phyloP scores from a whole-genome alignment of 2,329 filamentous ascomycete genomes.

The Neofusicoccum sp. region DNA sequence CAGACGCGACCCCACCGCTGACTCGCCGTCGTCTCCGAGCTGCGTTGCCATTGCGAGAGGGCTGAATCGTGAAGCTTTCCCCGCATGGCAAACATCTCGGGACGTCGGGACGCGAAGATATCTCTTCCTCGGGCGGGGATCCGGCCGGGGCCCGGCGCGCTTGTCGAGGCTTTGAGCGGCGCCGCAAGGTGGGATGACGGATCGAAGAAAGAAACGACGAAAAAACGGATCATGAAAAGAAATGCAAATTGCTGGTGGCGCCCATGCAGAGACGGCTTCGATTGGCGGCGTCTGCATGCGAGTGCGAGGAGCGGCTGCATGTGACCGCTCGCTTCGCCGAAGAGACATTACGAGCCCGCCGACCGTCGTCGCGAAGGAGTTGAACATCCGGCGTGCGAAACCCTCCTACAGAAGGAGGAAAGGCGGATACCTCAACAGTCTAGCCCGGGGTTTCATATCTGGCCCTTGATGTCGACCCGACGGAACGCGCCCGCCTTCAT shows the following conservation, averaged over 20 bases:
- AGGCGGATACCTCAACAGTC: background rate
- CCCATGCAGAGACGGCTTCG: background rate
- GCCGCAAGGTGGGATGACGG: background rate
- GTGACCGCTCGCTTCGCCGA: background rate
- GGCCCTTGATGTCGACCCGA: slow-evolving; percentile 94
- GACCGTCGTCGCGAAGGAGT: background rate
- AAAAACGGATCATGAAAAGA: background rate
- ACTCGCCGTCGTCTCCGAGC: slow-evolving; percentile 4
- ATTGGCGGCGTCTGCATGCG: background rate
- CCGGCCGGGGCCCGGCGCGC: background rate
- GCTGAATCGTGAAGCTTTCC: slow-evolving; percentile 15
- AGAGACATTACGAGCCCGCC: slow-evolving; percentile 4
- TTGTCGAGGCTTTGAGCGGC: background rate
- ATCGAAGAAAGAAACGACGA: background rate
- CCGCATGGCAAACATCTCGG: slow-evolving; percentile 8
- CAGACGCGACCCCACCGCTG: background rate
- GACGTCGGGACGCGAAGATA: background rate
- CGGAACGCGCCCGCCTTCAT: slow-evolving; percentile 75
- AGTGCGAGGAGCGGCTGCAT: background rate
- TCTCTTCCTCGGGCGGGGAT: background rate
- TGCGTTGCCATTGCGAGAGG: slow-evolving; percentile 3
- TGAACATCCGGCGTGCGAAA: background rate
- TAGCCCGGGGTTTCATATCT: slow-evolving; percentile 67
- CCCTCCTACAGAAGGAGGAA: background rate
- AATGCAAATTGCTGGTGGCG: slow-evolving; percentile 1